Evolutionary conservation across 768 basidiomycete species (phyloP).

Genomic region (Phanerochaete carnosa): DNA sequence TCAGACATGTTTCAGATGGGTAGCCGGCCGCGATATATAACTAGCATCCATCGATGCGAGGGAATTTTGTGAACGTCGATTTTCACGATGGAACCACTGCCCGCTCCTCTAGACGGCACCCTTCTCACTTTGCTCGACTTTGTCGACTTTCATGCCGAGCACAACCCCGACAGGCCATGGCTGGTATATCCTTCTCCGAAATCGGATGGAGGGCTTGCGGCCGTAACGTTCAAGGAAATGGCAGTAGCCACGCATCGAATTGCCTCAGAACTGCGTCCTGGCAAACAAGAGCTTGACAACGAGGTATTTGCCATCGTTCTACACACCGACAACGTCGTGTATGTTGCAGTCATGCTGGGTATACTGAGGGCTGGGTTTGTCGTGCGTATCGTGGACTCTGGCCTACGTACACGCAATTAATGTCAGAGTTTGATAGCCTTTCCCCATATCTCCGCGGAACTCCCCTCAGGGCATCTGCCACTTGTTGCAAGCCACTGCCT

Average conservation of each 20-base stretch:
- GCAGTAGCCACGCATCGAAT: conserved; percentile 4
- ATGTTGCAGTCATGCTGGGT: conserved; percentile 1
- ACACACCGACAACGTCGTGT: conserved; percentile 5
- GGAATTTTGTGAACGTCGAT: no score
- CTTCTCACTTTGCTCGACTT: conserved; percentile 6
- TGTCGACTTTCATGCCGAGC: conserved; percentile 12
- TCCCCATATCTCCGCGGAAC: conserved; percentile 36
- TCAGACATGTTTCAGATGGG: no score
- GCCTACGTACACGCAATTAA: conserved; percentile 9
- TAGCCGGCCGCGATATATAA: no score
- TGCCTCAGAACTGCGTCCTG: conserved; percentile 7
- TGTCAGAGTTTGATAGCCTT: conserved; percentile 16
- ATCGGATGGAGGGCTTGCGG: neutral
- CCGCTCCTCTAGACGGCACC: conserved; percentile 11
- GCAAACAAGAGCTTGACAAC: neutral
- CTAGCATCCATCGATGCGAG: no score
- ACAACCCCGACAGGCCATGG: conserved; percentile 5
- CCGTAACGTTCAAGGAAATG: conserved; percentile 4
- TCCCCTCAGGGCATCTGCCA: conserved; percentile 30
- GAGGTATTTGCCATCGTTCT: conserved; percentile 5
- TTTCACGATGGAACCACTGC: neutral
- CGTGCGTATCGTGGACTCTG: conserved; percentile 8
- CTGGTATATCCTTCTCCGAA: neutral
- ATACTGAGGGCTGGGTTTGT: conserved; percentile 7
- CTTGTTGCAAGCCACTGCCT: conserved; percentile 35